Evolutionary conservation across 2,329 filamentous ascomycete species (phyloP), one percentile per base, ranked within the genome.

Genomic region (Botrytis medusae): DNA sequence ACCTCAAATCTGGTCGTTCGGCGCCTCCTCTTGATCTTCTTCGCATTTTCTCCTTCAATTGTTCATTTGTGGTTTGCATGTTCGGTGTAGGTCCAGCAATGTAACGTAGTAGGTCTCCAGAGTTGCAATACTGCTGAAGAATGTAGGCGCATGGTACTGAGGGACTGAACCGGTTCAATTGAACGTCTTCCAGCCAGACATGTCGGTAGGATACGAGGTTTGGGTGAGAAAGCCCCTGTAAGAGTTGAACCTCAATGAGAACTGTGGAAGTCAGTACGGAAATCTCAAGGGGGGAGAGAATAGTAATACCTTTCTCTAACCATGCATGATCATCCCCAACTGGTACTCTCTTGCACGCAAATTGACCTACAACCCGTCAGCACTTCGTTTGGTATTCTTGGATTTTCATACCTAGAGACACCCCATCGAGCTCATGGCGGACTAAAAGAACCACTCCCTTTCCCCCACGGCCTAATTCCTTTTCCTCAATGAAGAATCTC

Each of bases 121-220:
- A 88, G 81, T 99, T 98, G 84, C 97, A 99, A 79, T 97, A 99
- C 80, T 99, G 95, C 81, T 99, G 96, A 12, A 99, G 87, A 73
- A 99, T 99, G 81, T 97, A 99, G 7, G 95, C 94, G 79, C 95
- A 98, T 18, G 94, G 94, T 1, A 99, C 94, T 72, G 90, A 94
- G 0, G 97, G 96, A 0, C 94, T 93, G 81, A 99, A 99, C 2
- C 89, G 91, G 75, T 89, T 95, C 70, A 97, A 89, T 77, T 92
- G 89, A 71, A 92, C 91, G 81, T 98, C 92, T 82, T 99, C 95
- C 25, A 99, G 87, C 96, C 96, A 99, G 46, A 97, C 96, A 83
- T 98, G 96, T 10, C 95, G 92, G 81, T 99, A 99, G 0, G 95
- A 97, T 1, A 99, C 96, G 14, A 99, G 86, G 76, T 99, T 99